Percentiles rank a stretch among this genome's conserved stretches.
Conservation (phyloP, 2,329 filamentous ascomycete genomes). For the Tolypocladium capitatum region DNA sequence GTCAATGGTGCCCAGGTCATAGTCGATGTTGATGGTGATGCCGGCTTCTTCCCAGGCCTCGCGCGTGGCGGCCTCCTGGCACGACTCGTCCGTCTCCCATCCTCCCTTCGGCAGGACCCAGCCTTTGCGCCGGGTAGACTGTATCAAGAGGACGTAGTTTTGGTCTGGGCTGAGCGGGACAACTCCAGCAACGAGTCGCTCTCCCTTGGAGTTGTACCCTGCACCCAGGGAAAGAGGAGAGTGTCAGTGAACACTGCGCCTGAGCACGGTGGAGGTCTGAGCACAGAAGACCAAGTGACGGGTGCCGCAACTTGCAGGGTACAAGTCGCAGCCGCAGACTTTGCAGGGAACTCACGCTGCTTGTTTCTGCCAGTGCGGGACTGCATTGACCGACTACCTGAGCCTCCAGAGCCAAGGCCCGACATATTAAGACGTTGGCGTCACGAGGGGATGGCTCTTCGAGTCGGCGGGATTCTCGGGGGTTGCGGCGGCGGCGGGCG, state of each 20-base stretch:
- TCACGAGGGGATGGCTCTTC: not conserved
- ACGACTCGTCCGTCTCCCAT: slow-evolving; percentile 91
- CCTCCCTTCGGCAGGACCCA: slow-evolving; percentile 98
- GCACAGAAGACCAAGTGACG: not conserved
- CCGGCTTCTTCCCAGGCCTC: slow-evolving; percentile 98
- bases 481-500: not conserved
- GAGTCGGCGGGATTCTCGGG: not conserved
- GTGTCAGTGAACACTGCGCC: slow-evolving; percentile 2
- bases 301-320: not conserved
- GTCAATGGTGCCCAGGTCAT: slow-evolving; percentile 73
- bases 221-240: slow-evolving; percentile 13
- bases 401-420: slow-evolving; percentile 21
- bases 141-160: slow-evolving; percentile 80
- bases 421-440: slow-evolving; percentile 16
- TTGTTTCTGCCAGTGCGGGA: slow-evolving; percentile 66
- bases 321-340: not conserved
- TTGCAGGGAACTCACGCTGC: slow-evolving; percentile 52
- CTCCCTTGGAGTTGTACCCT: slow-evolving; percentile 89
- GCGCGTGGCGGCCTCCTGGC: slow-evolving; percentile 68
- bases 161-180: slow-evolving; percentile 82
- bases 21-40: slow-evolving; percentile 71
- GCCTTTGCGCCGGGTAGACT: slow-evolving; percentile 77
- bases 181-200: slow-evolving; percentile 87
- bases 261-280: not conserved
- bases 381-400: slow-evolving; percentile 46